Evolutionary conservation across 805 yeast species (phyloP), one percentile per base, ranked within the genome.

Genomic region (Sugiyamaella chiloensis): DNA sequence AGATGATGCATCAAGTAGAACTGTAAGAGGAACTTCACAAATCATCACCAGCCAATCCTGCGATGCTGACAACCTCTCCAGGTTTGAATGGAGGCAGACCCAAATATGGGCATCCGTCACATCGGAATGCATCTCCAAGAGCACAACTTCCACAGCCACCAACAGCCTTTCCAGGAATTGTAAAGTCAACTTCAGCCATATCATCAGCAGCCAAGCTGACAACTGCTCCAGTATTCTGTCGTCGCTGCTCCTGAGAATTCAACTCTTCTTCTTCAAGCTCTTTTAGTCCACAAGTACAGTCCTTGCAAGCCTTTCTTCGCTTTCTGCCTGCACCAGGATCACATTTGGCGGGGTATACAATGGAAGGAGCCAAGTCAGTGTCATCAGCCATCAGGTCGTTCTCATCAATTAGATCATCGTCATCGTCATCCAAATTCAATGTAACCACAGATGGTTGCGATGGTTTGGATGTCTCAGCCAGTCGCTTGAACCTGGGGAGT

Each of bases 81-180:
- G 98, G 99, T 68, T 89, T 89, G 76, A 93, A 93, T 2, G 99
- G 97, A 12, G 99, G 99, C 40, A 93, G 73, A 0, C 99, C 99
- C 56, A 93, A 71, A 68, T 83, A 93, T 32, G 99, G 99, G 69
- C 99, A 93, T 2, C 98, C 97, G 57, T 90, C 96, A 66, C 99
- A 93, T 62, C 99, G 75, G 71, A 93, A 93, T 0, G 99, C 99
- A 66, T 93, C 99, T 37, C 99, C 99, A 42, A 93, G 75, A 0
- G 98, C 83, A 70, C 99, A 93, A 8, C 96, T 87, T 21, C 96
- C 96, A 71, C 99, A 93, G 2, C 97, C 96, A 27, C 97, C 97
- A 2, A 67, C 70, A 9, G 95, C 85, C 61, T 91, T 91, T 34
- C 98, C 98, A 55, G 90, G 88, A n/a, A 90, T 81, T 0, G 99